Evolutionary conservation across 495 filamentous ascomycete species (phyloP).

Genomic region (Pseudoneurospora amorphoporcata): DNA sequence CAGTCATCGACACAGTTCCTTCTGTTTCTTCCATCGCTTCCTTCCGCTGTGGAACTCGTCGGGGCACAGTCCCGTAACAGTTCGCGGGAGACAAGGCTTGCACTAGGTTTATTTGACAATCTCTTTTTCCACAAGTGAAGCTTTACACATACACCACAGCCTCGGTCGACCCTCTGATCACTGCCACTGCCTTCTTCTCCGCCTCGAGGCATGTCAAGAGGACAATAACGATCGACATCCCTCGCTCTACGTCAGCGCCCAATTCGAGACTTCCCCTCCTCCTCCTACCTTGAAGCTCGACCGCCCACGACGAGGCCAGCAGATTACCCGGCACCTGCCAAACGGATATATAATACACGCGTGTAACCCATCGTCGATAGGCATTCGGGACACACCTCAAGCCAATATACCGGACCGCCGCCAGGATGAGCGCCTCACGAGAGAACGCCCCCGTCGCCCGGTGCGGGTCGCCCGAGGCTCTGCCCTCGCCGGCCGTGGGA

Average conservation of each 20-base stretch:
- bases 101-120: neutral
- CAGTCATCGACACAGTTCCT: neutral
- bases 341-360: neutral
- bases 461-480: constrained; percentile 47
- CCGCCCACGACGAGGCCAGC: neutral
- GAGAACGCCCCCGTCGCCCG: constrained; percentile 27
- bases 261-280: neutral
- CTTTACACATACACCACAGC: neutral
- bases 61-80: neutral
- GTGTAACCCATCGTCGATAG: neutral
- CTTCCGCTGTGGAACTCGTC: neutral
- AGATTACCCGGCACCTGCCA: neutral
- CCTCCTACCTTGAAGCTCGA: neutral
- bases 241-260: neutral
- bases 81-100: neutral
- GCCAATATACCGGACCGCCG: neutral
- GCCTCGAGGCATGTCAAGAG: neutral
- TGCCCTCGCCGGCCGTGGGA: constrained; percentile 56
- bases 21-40: neutral
- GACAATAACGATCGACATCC: neutral
- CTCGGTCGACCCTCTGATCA: neutral
- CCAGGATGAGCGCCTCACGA: constrained; percentile 26
- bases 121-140: neutral
- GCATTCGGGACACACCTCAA: neutral
- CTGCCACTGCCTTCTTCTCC: neutral